These are phyloP conservation scores for Fusarium praegraminearum DNA, from an alignment of 2,329 filamentous ascomycete species.

Conservation along the genomic window DNA sequence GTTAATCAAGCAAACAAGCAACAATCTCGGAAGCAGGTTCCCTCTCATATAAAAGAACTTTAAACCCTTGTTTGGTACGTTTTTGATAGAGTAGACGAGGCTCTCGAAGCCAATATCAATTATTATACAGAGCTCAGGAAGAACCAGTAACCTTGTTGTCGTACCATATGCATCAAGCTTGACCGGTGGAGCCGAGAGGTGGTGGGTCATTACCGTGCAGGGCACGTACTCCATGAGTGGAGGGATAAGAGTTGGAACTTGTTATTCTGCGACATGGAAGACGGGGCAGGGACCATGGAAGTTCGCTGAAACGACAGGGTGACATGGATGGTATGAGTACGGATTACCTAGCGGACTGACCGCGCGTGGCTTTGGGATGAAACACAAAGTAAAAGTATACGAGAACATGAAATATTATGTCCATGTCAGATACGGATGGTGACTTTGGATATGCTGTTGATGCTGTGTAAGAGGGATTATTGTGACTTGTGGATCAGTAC, in stretches of 20 bases:
- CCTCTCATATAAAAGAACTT: not conserved
- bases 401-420: conserved; percentile 1
- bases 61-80: conserved; percentile 29
- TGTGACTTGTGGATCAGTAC: conserved; percentile 15
- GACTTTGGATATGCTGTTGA: not conserved
- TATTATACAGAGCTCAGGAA: conserved; percentile 7
- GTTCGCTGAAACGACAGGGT: conserved; percentile 39
- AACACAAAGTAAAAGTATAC: conserved; percentile 9
- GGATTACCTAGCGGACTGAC: conserved; percentile 20
- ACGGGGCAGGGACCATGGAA: conserved; percentile 29
- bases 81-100: conserved; percentile 29
- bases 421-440: not conserved
- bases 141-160: not conserved
- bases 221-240: conserved; percentile 20
- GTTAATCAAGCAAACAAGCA: conserved; percentile 9
- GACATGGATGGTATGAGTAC: not conserved
- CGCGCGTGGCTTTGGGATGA: conserved; percentile 27
- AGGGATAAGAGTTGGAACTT: conserved; percentile 14
- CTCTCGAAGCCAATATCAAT: conserved; percentile 5
- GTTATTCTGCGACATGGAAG: conserved; percentile 39
- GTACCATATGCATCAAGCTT: not conserved
- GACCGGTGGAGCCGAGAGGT: conserved; percentile 13
- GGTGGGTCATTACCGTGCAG: not conserved
- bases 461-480: not conserved
- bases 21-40: not conserved